These are phyloP conservation scores for Pascua sp. DNA, from an alignment of 1,284 basidiomycete species.

Conservation along the genomic window DNA sequence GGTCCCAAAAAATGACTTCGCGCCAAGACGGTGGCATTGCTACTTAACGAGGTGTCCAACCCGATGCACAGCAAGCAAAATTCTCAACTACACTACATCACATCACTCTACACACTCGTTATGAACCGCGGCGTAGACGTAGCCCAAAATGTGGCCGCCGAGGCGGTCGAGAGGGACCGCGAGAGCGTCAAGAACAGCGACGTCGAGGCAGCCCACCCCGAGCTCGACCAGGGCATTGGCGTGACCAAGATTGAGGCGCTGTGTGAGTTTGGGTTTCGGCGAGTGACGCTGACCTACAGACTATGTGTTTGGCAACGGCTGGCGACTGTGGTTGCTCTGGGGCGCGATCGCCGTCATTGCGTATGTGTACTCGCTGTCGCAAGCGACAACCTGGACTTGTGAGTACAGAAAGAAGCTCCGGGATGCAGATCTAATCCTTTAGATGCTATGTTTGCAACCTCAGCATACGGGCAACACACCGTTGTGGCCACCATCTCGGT, in stretches of 20 bases:
- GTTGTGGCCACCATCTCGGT: conserved; percentile 38
- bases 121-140: too few relatives aligned
- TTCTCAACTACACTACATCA: too few relatives aligned
- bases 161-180: too few relatives aligned
- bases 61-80: too few relatives aligned
- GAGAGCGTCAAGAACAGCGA: too few relatives aligned
- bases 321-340: conserved; percentile 25
- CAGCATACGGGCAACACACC: conserved; percentile 38
- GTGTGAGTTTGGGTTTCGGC: conserved; percentile 8
- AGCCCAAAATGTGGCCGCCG: too few relatives aligned
- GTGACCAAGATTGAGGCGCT: conserved; percentile 38
- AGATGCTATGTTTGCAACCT: conserved; percentile 37
- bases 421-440: background rate
- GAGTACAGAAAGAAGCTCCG: background rate
- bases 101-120: too few relatives aligned
- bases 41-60: too few relatives aligned
- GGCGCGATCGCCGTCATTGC: conserved; percentile 18
- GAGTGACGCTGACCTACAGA: conserved; percentile 11
- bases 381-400: conserved; percentile 27
- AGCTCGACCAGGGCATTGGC: conserved; percentile 25
- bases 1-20: too few relatives aligned
- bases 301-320: conserved; percentile 24
- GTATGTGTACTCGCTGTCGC: conserved; percentile 27
- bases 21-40: too few relatives aligned
- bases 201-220: background rate